A percentile compares a stretch with the other conserved stretches of the same genome.
These are phyloP conservation scores for Aspergillus puulaauensis DNA, from an alignment of 2,329 filamentous ascomycete genomes.

Conservation along the genomic window DNA sequence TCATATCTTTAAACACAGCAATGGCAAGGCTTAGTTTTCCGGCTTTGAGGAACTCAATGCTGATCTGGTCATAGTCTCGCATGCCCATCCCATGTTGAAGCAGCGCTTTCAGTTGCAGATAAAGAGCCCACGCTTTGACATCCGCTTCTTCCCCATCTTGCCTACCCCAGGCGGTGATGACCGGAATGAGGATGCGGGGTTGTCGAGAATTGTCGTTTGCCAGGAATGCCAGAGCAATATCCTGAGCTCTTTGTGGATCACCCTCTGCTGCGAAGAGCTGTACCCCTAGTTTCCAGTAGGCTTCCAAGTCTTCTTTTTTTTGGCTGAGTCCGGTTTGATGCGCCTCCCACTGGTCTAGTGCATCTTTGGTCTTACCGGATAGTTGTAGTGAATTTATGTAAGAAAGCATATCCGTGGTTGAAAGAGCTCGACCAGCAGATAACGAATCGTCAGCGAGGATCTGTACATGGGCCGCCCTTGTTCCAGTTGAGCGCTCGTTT, in stretches of 20 bases:
- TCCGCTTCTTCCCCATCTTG: slow-evolving; percentile 51
- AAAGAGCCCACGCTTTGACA: slow-evolving; percentile 65
- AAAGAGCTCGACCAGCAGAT: slow-evolving; percentile 56
- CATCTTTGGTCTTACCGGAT: slow-evolving; percentile 59
- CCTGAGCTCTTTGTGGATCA: slow-evolving; percentile 49
- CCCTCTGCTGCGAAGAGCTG: slow-evolving; percentile 50
- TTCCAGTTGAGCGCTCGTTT: slow-evolving; percentile 45
- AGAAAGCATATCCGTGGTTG: slow-evolving; percentile 60
- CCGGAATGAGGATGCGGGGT: slow-evolving; percentile 53
- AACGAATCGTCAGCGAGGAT: slow-evolving; percentile 66
- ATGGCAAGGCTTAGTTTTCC: slow-evolving; percentile 67
- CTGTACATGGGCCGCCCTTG: slow-evolving; percentile 60
- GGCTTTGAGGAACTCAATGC: slow-evolving; percentile 67
- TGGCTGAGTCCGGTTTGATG: slow-evolving; percentile 54
- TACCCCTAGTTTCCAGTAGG: slow-evolving; percentile 51
- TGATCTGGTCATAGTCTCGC: slow-evolving; percentile 73
- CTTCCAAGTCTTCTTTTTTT: slow-evolving; percentile 37
- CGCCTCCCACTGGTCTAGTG: slow-evolving; percentile 64
- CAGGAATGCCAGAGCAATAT: slow-evolving; percentile 47
- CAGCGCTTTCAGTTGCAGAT: slow-evolving; percentile 62
- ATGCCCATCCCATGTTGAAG: slow-evolving; percentile 64
- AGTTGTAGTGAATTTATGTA: slow-evolving; percentile 69
- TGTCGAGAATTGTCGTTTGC: slow-evolving; percentile 44
- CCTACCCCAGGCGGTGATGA: slow-evolving; percentile 68
- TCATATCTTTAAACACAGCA: slow-evolving; percentile 85